These are phyloP conservation scores for Colletotrichum gigasporum DNA, from an alignment of 2,329 filamentous ascomycete species.

Conservation along the genomic window DNA sequence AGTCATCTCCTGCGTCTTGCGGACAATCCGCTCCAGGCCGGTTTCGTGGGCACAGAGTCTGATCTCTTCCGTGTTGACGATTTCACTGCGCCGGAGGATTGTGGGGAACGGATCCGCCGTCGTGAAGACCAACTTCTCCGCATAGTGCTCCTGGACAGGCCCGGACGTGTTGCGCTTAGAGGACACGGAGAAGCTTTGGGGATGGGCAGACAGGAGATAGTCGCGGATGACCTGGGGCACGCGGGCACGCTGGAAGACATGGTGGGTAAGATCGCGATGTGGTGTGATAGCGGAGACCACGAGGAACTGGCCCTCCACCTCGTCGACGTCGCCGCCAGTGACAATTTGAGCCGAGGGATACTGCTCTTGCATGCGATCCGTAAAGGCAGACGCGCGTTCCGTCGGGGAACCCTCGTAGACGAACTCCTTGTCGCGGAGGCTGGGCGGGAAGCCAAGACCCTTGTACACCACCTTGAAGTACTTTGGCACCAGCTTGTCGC, in stretches of 20 bases:
- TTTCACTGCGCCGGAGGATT: constrained; percentile 87
- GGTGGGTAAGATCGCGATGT: constrained; percentile 83
- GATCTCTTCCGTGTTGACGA: constrained; percentile 74
- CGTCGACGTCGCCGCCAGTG: constrained; percentile 73
- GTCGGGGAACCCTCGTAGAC: constrained; percentile 85
- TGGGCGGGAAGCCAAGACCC: constrained; percentile 85
- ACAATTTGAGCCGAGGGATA: constrained; percentile 88
- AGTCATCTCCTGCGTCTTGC: constrained; percentile 88
- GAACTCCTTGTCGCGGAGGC: constrained; percentile 87
- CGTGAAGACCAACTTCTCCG: constrained; percentile 86
- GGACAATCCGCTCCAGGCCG: constrained; percentile 88
- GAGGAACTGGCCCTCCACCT: constrained; percentile 90
- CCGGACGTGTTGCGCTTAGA: constrained; percentile 76
- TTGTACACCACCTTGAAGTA: constrained; percentile 94
- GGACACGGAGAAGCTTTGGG: constrained; percentile 81
- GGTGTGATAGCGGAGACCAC: constrained; percentile 83
- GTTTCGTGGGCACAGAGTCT: constrained; percentile 81
- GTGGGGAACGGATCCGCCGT: constrained; percentile 91
- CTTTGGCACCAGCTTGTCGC: constrained; percentile 79
- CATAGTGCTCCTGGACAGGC: constrained; percentile 75
- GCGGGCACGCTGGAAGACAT: constrained; percentile 87
- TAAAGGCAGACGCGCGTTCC: constrained; percentile 83
- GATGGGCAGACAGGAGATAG: constrained; percentile 81
- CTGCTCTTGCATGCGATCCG: constrained; percentile 90
- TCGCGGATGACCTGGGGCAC: constrained; percentile 87